Evolutionary conservation across 352 stramenopile species (phyloP).

Genomic region (Pythium aristosporum): DNA sequence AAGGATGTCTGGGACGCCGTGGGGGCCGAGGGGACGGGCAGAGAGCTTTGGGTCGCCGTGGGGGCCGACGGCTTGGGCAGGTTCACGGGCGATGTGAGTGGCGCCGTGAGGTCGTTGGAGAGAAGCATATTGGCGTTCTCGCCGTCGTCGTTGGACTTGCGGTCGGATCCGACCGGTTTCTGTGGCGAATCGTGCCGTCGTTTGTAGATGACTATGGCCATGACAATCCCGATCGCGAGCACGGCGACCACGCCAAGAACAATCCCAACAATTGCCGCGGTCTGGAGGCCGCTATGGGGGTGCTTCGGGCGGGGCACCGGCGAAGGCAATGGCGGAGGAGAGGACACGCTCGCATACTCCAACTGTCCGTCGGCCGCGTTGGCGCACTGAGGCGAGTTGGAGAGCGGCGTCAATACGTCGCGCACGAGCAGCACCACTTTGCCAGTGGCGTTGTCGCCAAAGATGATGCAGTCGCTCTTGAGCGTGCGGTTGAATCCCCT

Average conservation of each 20-base stretch:
- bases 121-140: neutral
- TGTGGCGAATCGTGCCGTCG: neutral
- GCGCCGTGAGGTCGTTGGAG: neutral
- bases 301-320: neutral
- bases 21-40: neutral
- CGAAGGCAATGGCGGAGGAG: neutral
- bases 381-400: neutral
- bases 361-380: neutral
- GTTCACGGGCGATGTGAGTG: neutral
- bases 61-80: neutral
- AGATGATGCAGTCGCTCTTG: neutral
- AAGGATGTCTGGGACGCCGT: neutral
- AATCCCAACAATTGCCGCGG: neutral
- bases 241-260: neutral
- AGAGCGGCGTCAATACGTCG: neutral
- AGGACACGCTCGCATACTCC: neutral
- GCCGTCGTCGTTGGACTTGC: neutral
- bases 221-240: neutral
- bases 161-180: neutral
- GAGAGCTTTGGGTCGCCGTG: neutral
- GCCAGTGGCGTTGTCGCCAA: neutral
- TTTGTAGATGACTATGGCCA: neutral
- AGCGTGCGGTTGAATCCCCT: neutral
- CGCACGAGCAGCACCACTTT: neutral
- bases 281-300: neutral